Conservation (phyloP, 1,139 yeast genomes). For the Yamadazyma kanchanaburiensis region DNA sequence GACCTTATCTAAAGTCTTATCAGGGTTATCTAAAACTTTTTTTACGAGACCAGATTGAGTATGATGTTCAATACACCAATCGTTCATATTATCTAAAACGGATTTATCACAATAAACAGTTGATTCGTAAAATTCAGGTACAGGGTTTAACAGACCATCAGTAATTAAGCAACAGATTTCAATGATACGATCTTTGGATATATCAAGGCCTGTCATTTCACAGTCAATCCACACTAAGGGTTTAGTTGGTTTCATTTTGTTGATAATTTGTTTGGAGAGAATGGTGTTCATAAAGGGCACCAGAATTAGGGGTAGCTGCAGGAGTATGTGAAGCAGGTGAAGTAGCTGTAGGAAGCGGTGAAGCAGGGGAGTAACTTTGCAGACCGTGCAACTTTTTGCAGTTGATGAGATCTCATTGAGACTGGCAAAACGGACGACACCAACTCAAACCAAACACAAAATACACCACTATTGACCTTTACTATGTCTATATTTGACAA, state of each 20-base stretch:
- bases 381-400: too few species aligned
- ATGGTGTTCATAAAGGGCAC: not conserved
- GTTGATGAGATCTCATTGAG: too few species aligned
- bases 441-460: too few species aligned
- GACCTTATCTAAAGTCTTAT: slow-evolving; percentile 55
- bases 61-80: slow-evolving; percentile 84
- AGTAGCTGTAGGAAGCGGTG: not conserved
- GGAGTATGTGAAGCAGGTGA: too few species aligned
- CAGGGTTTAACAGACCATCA: slow-evolving; percentile 67
- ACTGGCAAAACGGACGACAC: too few species aligned
- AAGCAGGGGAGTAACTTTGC: not conserved
- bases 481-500: slow-evolving; percentile 36
- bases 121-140: slow-evolving; percentile 70
- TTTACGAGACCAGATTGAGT: slow-evolving; percentile 73
- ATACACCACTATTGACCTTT: too few species aligned
- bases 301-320: not conserved
- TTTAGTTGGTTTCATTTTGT: slow-evolving; percentile 8
- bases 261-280: slow-evolving; percentile 1
- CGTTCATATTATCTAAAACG: slow-evolving; percentile 71
- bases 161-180: slow-evolving; percentile 92
- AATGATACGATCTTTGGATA: slow-evolving; percentile 68
- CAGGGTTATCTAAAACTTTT: slow-evolving; percentile 56
- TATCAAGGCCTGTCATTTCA: slow-evolving; percentile 89
- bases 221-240: slow-evolving; percentile 83
- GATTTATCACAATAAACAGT: slow-evolving; percentile 69